Evolutionary conservation across 176 grass and related monocot species (phyloP).

Genomic region (Pontederia crassipes): DNA sequence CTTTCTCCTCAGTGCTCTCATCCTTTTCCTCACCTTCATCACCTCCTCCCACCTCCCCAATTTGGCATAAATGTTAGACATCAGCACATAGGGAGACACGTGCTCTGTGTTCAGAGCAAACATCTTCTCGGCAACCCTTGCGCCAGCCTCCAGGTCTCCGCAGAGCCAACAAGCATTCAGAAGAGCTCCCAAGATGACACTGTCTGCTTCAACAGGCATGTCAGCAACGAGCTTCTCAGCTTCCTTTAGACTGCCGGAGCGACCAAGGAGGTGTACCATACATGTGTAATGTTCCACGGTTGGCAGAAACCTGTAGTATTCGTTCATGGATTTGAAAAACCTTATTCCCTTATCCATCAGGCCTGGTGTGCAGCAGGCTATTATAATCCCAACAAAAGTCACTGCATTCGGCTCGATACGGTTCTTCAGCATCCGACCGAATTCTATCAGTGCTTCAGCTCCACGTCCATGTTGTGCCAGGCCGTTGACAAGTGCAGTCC

Average conservation of each 20-base stretch:
- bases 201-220: not conserved
- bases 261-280: conserved; percentile 7
- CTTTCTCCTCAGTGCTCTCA: not conserved
- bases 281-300: conserved; percentile 6
- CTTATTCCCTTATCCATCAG: not conserved
- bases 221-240: not conserved
- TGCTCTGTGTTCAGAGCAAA: not conserved
- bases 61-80: conserved; percentile 8
- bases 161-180: conserved; percentile 4
- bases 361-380: not conserved
- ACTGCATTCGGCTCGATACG: conserved; percentile 37
- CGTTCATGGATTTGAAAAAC: not conserved
- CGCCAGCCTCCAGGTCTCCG: not conserved
- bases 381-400: conserved; percentile 31
- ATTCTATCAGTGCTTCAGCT: conserved; percentile 37
- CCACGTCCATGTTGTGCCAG: conserved; percentile 45
- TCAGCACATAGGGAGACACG: not conserved
- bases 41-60: not conserved
- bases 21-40: conserved; percentile 5
- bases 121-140: not conserved
- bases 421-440: conserved; percentile 43
- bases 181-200: conserved; percentile 1
- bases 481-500: conserved; percentile 51
- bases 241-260: not conserved
- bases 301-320: conserved; percentile 1